Evolutionary conservation across 345 rosid genomes (phyloP).

Genomic region (Melastoma malabathricum): DNA sequence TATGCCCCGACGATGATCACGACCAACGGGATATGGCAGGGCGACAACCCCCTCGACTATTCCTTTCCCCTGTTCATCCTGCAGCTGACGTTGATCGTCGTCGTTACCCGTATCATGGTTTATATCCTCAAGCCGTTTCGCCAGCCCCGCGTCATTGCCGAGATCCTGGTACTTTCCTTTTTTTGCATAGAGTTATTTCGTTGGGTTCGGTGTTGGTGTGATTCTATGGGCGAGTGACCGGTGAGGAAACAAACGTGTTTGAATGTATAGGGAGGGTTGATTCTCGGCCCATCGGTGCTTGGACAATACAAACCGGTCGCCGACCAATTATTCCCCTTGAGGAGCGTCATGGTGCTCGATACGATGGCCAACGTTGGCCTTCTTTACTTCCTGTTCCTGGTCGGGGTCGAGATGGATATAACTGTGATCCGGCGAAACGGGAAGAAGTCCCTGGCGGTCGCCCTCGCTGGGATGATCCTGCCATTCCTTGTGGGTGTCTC

Average conservation of each 20-base stretch:
- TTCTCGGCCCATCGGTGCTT: constrained; percentile 46
- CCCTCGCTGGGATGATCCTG: constrained; percentile 40
- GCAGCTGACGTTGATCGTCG: constrained; percentile 54
- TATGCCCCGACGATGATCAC: constrained; percentile 15
- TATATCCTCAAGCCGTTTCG: constrained; percentile 80
- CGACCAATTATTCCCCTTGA: constrained; percentile 32
- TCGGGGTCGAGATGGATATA: constrained; percentile 54
- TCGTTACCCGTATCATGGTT: constrained; percentile 53
- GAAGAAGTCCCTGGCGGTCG: constrained; percentile 29
- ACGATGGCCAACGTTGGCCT: constrained; percentile 48
- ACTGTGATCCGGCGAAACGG: constrained; percentile 24
- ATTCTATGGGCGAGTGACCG: background rate
- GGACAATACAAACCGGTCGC: constrained; percentile 32
- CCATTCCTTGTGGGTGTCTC: constrained; percentile 38
- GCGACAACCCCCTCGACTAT: constrained; percentile 66
- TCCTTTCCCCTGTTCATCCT: constrained; percentile 72
- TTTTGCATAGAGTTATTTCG: background rate
- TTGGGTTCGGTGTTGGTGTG: background rate
- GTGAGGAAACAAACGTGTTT: background rate
- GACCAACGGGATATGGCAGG: constrained; percentile 85
- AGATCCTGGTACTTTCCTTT: constrained; percentile 44
- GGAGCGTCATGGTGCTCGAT: constrained; percentile 39
- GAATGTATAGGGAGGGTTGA: constrained; percentile 14
- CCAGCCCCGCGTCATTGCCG: constrained; percentile 89
- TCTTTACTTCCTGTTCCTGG: constrained; percentile 46